Base-by-base conservation (phyloP, 2,329 filamentous ascomycete species). In the Phaeosphaeriaceae sp. region DNA sequence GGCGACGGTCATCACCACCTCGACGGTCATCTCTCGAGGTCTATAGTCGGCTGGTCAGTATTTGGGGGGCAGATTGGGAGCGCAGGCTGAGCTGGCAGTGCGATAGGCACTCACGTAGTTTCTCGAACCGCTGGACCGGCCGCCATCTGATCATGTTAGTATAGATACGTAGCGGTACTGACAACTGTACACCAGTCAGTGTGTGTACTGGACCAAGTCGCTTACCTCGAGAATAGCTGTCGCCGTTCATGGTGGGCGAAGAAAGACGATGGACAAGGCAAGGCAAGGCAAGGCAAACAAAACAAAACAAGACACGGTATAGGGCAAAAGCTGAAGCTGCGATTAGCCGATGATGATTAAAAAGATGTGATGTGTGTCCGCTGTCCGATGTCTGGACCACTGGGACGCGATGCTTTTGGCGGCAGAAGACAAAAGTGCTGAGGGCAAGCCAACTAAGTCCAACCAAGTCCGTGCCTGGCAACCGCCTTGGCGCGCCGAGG, bases 191-290 rank as follows among this genome's bases (percentile, higher is more conserved):
- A 63, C 52, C 63, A 64, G 66, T 71, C 72, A 74, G 72, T 66
- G 61, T 57, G 59, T 62, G 55, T 66, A 70, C 61, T 69, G 62
- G 49, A 48, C 50, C 48, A 39, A 55, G 50, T 46, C 61, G 70
- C 79, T 74, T 79, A 90, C 89, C 89, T 84, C 89, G 84, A 64
- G 88, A 86, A 70, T 92, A 93, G 74, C 81, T 87, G 74, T 93
- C 89, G 71, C 89, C 89, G 87, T 93, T 93, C 90, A 94, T 94
- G 52, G 53, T 84, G 65, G 44, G 55, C 52, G 40, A 50, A 20
- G 40, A 42, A 7, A 26, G 23, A 26, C 7, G 4, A 11, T 11
- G 23, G 7, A 26, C 23, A 26, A 26, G 23, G 7, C 7, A 11
- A 26, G 11, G 23, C 23, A 8, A 11, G n/a, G n/a, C n/a, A n/a